Percentiles rank a stretch among this genome's conserved stretches.
Conservation (phyloP, 805 yeast genomes). For the Lipomyces japonicus region DNA sequence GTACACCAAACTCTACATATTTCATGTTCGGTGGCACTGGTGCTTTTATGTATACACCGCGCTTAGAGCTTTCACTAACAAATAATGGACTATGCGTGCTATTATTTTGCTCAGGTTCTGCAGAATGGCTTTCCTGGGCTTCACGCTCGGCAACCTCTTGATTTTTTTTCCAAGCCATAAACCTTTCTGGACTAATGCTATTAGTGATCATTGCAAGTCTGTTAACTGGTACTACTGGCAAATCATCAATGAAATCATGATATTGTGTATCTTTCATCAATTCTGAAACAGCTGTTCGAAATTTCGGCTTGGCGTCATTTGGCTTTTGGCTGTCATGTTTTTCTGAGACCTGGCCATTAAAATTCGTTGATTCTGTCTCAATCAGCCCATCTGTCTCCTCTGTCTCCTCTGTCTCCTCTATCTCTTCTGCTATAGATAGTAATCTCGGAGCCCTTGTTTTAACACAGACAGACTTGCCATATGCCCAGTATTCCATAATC, state of each 20-base stretch:
- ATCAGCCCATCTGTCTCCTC: neutral
- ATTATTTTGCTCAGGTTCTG: neutral
- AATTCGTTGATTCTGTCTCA: neutral
- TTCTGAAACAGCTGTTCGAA: neutral
- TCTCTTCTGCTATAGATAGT: conserved; percentile 28
- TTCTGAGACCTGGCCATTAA: conserved; percentile 15
- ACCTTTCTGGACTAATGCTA: conserved; percentile 5
- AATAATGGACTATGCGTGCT: conserved; percentile 12
- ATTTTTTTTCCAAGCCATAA: conserved; percentile 1
- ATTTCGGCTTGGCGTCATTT: conserved; percentile 9
- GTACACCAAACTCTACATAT: conserved; percentile 76
- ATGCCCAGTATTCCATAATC: conserved; percentile 70
- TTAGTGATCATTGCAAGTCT: conserved; percentile 20
- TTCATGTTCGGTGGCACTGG: conserved; percentile 86
- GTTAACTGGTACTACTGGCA: conserved; percentile 34
- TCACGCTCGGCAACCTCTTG: neutral
- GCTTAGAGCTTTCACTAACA: conserved; percentile 20
- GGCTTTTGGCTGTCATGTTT: conserved; percentile 30
- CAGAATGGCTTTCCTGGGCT: neutral
- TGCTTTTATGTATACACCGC: conserved; percentile 53
- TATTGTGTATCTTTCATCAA: neutral
- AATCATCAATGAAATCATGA: conserved; percentile 37
- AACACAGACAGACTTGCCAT: conserved; percentile 56
- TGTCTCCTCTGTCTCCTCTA: conserved; percentile 19
- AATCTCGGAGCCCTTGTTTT: conserved; percentile 46